Evolutionary conservation across 2,329 filamentous ascomycete species (phyloP).

Genomic region (Neophaeococcomyces aloes): DNA sequence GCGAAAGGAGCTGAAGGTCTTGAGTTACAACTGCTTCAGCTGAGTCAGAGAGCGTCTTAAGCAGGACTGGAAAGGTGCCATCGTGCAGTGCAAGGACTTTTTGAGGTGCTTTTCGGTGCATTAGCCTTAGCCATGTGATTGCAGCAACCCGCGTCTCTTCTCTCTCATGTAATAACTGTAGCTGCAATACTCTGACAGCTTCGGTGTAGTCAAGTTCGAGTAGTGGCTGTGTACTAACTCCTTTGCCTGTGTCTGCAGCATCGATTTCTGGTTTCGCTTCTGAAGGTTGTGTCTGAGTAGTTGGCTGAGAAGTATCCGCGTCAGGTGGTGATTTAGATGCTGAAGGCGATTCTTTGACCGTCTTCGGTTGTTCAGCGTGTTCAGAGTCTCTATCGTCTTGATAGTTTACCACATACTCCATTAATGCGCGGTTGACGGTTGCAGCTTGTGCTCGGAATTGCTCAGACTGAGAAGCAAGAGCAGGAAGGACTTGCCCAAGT

Average conservation of each 20-base stretch:
- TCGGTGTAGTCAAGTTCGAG: conserved; percentile 78
- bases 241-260: conserved; percentile 11
- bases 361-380: not conserved
- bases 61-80: conserved; percentile 85
- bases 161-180: conserved; percentile 92
- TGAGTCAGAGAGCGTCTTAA: conserved; percentile 93
- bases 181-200: conserved; percentile 81
- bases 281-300: conserved; percentile 16
- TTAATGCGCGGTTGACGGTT: conserved; percentile 78
- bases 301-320: conserved; percentile 21
- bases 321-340: conserved; percentile 26
- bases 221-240: conserved; percentile 33
- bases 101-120: conserved; percentile 85
- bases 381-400: conserved; percentile 53
- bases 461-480: conserved; percentile 85
- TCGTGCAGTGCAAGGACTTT: conserved; percentile 95
- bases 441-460: conserved; percentile 78
- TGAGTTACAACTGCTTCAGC: conserved; percentile 92
- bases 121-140: conserved; percentile 92
- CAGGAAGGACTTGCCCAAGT: conserved; percentile 80
- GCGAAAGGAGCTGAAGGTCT: conserved; percentile 83
- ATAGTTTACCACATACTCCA: conserved; percentile 88
- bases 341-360: not conserved
- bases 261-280: conserved; percentile 25
- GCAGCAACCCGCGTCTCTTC: conserved; percentile 91